Base-by-base conservation (phyloP, 1,284 basidiomycete genomes). In the Cerioporus squamosus region DNA sequence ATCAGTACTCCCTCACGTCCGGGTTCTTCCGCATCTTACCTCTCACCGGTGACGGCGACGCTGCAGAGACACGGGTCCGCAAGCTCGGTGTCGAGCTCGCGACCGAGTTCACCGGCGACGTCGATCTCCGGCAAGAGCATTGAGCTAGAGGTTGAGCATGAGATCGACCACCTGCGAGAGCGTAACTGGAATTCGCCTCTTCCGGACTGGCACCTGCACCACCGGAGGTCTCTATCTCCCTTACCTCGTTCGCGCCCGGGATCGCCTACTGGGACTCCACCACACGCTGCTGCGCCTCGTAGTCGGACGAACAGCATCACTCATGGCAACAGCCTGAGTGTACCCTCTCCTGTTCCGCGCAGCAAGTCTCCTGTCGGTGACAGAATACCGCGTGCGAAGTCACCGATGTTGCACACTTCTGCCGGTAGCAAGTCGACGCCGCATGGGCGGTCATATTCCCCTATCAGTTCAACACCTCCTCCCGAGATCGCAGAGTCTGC, bases 101-200 rank as follows among this genome's bases (percentile, higher is more conserved):
- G 66, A 45, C 50, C 65, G 2, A 54, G 46, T 38, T 70, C 68
- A 2, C 66, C 68, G 6, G 44, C 66, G 2, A 56, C 60, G 31
- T 70, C 71, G 2, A 50, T 66, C 20, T 61, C 62, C 5, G 58
- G 57, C 23, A 55, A 43, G 2, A 64, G 64, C 38, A 48, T 64
- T 0, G 69, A 66, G 44, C 42, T 51, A 15, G 66, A 66, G 43
- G 66, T 76, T 38, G 68, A 70, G 57, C 68, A 69, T 5, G 82
- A 79, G 60, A 59, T 75, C 8, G 57, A 70, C 17, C 79, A 84
- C 51, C 66, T 70, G 40, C 72, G 79, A 20, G 80, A 82, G 66
- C 73, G 82, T 40, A 87, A 87, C 67, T 87, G 86, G 86, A 84
- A 83, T 68, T 79, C 84, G 4, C 81, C 79, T 15, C 78, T 76